These are phyloP conservation scores for Phytopythium sindhum DNA, from an alignment of 352 stramenopile genomes.

Conservation along the genomic window DNA sequence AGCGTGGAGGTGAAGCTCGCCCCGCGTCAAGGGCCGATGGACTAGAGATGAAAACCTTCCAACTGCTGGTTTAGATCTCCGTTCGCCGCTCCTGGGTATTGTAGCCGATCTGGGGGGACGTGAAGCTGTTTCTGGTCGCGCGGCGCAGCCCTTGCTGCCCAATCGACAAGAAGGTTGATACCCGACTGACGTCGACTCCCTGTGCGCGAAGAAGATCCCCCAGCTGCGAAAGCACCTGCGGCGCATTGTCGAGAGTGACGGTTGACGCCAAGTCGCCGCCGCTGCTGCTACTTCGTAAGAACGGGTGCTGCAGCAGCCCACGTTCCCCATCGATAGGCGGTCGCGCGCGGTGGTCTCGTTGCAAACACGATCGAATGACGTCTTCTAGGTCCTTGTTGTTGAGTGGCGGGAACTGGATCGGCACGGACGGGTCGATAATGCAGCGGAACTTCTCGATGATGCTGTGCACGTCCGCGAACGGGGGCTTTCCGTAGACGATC, in stretches of 20 bases:
- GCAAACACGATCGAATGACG: conserved; percentile 85
- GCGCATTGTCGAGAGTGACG: conserved; percentile 45
- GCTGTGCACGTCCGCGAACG: conserved; percentile 91
- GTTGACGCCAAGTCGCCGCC: conserved; percentile 17
- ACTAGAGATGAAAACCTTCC: background rate
- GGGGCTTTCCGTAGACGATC: conserved; percentile 95
- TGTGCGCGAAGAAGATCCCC: conserved; percentile 42
- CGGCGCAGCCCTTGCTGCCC: conserved; percentile 35
- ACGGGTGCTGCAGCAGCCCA: conserved; percentile 84
- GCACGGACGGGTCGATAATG: conserved; percentile 92
- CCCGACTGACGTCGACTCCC: conserved; percentile 35
- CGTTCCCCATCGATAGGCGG: conserved; percentile 75
- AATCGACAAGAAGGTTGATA: conserved; percentile 55
- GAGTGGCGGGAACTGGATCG: conserved; percentile 86
- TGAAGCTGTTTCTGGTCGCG: conserved; percentile 7
- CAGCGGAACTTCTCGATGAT: conserved; percentile 96
- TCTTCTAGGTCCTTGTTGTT: conserved; percentile 82
- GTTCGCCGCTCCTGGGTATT: conserved; percentile 63
- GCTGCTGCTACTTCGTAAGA: conserved; percentile 39
- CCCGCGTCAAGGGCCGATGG: background rate
- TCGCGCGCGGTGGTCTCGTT: conserved; percentile 72
- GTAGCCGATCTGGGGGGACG: conserved; percentile 33
- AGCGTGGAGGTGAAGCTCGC: too few relatives aligned
- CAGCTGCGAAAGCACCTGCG: conserved; percentile 42
- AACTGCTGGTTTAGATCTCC: conserved; percentile 41